A percentile compares a stretch with the other conserved stretches of the same genome.
phyloP scores from a whole-genome alignment of 371 early-diverging fungal genomes.

The Furculomyces boomerangus region DNA sequence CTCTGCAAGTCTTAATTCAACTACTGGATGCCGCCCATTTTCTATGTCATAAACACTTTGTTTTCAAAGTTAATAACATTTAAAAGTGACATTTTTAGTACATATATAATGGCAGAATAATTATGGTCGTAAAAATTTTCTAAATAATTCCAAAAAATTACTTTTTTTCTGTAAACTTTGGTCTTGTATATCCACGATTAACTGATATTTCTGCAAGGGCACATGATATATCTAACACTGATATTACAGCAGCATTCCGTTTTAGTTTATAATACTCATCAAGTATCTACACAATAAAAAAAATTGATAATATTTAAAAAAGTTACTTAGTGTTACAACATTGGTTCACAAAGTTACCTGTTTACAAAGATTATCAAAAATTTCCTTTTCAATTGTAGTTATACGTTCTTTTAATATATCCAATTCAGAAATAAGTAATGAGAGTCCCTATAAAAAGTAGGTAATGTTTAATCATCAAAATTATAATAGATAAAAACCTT shows the following conservation, averaged over 20 bases:
- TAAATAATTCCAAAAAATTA: neutral
- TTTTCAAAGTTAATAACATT: neutral
- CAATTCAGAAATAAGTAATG: constrained; percentile 18
- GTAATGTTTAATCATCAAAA: neutral
- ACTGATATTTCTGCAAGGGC: constrained; percentile 15
- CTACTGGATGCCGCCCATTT: constrained; percentile 81
- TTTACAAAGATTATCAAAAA: too few relatives aligned
- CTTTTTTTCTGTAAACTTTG: constrained; percentile 6
- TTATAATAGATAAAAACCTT: neutral
- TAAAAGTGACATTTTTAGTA: too few relatives aligned
- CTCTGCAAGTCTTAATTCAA: constrained; percentile 46
- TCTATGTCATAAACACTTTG: constrained; percentile 16
- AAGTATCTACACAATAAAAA: constrained; percentile 3
- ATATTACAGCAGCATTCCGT: constrained; percentile 14
- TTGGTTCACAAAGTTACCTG: too few relatives aligned
- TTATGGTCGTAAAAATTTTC: neutral
- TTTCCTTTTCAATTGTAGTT: too few relatives aligned
- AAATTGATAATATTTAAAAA: too few relatives aligned
- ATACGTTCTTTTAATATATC: too few relatives aligned
- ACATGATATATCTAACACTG: constrained; percentile 19
- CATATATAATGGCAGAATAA: neutral
- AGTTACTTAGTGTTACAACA: too few relatives aligned
- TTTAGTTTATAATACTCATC: constrained; percentile 9
- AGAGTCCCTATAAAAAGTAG: constrained; percentile 6
- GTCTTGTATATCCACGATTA: constrained; percentile 13